Percentiles rank a stretch among this genome's conserved stretches.
phyloP scores from a whole-genome alignment of 108 stramenopile species.

The Hondaea fermentalgiana region DNA sequence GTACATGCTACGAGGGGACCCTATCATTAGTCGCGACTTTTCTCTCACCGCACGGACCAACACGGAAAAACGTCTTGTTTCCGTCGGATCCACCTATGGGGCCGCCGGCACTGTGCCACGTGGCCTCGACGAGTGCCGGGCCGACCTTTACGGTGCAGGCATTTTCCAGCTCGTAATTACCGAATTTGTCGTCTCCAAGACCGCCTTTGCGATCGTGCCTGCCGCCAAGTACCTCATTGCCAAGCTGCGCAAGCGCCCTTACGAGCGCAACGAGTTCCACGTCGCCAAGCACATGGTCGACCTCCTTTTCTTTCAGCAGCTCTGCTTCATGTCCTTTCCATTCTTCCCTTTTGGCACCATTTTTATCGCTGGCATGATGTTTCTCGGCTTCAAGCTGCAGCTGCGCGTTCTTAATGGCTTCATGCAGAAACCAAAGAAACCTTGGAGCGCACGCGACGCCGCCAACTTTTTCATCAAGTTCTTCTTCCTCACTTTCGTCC shows the following conservation, averaged over 20 bases:
- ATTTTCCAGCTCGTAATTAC: neutral
- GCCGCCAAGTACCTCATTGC: neutral
- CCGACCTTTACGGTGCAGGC: neutral
- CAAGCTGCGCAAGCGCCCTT: neutral
- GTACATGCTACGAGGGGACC: neutral
- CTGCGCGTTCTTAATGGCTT: neutral
- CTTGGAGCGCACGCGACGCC: neutral
- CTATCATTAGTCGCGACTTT: neutral
- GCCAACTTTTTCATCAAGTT: constrained; percentile 20
- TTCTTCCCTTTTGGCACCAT: constrained; percentile 7
- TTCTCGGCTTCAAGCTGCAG: neutral
- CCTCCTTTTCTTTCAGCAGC: neutral
- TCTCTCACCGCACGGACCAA: neutral
- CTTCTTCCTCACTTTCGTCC: neutral
- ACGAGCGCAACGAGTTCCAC: neutral
- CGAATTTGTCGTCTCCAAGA: neutral
- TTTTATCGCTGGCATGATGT: neutral
- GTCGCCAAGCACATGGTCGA: constrained; percentile 21
- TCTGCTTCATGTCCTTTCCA: neutral
- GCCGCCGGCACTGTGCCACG: neutral
- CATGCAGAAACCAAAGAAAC: neutral
- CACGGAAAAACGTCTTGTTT: neutral
- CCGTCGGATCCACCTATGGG: neutral
- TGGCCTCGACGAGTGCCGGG: neutral
- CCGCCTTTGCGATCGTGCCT: neutral